Conservation (phyloP, 1,139 yeast species). For the Geotrichum europaeum region DNA sequence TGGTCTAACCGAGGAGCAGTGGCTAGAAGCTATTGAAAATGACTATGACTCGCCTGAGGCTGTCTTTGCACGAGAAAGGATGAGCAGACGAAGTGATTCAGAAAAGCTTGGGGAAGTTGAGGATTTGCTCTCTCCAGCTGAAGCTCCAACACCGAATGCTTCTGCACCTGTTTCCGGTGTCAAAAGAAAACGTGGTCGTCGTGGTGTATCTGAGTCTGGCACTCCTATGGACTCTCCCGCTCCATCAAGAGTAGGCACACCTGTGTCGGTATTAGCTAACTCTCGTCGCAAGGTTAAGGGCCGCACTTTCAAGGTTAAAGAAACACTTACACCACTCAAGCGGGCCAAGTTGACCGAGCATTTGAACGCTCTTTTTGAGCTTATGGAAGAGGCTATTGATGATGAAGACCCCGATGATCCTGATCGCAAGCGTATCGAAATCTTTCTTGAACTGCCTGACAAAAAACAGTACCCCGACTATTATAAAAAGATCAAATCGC, state of each 20-base stretch:
- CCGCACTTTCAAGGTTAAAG: conserved; percentile 34
- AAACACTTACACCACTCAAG: conserved; percentile 37
- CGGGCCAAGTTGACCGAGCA: conserved; percentile 23
- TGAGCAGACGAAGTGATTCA: conserved; percentile 19
- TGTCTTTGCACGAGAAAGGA: conserved; percentile 46
- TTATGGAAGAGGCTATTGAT: background rate
- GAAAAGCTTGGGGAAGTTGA: background rate
- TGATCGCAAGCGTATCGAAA: conserved; percentile 39
- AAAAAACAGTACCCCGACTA: conserved; percentile 78
- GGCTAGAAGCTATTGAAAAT: conserved; percentile 66
- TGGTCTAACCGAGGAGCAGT: conserved; percentile 91
- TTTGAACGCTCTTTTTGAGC: conserved; percentile 19
- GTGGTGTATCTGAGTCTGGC: background rate
- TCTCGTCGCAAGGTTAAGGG: conserved; percentile 31
- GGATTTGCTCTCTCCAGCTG: background rate
- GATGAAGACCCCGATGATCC: conserved; percentile 31
- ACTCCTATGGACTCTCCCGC: background rate
- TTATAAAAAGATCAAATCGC: conserved; percentile 68
- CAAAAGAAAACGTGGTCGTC: background rate
- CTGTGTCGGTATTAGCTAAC: background rate
- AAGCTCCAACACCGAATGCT: background rate
- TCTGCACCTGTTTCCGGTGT: background rate
- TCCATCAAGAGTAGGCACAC: background rate
- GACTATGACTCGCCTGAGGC: conserved; percentile 67
- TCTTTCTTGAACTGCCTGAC: conserved; percentile 44